Evolutionary conservation across 306 rosid species (phyloP).

Genomic region (Cyamopsis tetragonoloba): DNA sequence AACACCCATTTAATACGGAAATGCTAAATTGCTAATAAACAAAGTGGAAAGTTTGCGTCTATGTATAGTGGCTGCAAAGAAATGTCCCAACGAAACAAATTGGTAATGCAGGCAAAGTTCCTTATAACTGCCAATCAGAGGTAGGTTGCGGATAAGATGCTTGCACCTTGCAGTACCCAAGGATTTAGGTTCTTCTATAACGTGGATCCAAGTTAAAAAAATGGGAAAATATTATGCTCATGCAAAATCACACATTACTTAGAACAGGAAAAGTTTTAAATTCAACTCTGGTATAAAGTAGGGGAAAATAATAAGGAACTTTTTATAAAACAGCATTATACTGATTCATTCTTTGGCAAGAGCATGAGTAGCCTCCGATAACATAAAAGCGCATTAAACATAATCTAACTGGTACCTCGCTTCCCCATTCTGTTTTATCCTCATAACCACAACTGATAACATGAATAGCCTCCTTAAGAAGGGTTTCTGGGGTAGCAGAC

Average conservation of each 20-base stretch:
- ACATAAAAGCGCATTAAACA: constrained; percentile 5
- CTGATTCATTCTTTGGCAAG: not conserved
- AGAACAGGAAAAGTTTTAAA: not conserved
- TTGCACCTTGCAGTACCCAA: not conserved
- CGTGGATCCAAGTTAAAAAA: not conserved
- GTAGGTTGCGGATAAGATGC: not conserved
- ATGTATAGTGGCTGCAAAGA: not conserved
- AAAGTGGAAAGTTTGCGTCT: not conserved
- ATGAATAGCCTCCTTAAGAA: constrained; percentile 92
- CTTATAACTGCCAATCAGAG: not conserved
- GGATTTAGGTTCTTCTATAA: not conserved
- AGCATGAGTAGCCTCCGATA: too few species aligned
- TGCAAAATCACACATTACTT: not conserved
- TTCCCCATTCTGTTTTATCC: constrained; percentile 87
- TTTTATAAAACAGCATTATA: not conserved
- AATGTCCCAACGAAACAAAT: not conserved
- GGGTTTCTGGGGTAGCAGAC: constrained; percentile 89
- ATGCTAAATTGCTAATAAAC: not conserved
- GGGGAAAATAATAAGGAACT: not conserved
- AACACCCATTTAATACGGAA: not conserved
- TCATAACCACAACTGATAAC: constrained; percentile 94
- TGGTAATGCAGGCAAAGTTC: not conserved
- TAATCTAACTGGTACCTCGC: constrained; percentile 47
- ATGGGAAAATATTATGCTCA: not conserved
- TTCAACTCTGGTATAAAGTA: not conserved